Conservation (phyloP, 345 rosid species). For the Viola odorata region DNA sequence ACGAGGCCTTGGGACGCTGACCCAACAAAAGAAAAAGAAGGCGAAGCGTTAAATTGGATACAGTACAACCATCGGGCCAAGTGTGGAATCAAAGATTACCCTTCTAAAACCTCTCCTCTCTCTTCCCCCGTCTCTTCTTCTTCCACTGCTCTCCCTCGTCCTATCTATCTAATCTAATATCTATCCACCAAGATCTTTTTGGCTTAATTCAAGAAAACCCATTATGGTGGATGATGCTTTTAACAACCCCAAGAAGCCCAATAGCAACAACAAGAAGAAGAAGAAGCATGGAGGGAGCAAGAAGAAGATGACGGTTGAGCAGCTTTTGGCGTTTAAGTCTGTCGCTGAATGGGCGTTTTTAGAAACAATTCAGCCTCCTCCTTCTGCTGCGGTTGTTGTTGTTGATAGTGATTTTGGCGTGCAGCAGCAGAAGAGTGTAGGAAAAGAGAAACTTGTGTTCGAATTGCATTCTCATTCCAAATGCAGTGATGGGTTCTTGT, state of each 20-base stretch:
- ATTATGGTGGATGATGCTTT: neutral
- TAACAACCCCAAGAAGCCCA: neutral
- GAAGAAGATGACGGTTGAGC: conserved; percentile 70
- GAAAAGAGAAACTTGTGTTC: conserved; percentile 47
- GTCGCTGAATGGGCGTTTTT: conserved; percentile 67
- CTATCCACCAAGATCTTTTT: too few relatives aligned
- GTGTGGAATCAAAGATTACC: too few relatives aligned
- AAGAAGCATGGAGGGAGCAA: conserved; percentile 72
- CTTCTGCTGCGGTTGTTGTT: conserved; percentile 3
- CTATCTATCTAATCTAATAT: too few relatives aligned
- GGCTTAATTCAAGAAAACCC: neutral
- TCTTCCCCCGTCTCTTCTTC: neutral
- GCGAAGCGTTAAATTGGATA: too few relatives aligned
- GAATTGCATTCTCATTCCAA: conserved; percentile 93
- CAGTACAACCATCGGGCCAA: too few relatives aligned
- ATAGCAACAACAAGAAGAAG: conserved; percentile 43
- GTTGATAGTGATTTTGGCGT: conserved; percentile 55
- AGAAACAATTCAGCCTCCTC: conserved; percentile 23
- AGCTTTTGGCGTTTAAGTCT: conserved; percentile 52
- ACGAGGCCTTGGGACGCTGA: too few relatives aligned
- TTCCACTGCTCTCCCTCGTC: neutral
- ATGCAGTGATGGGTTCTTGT: conserved; percentile 83
- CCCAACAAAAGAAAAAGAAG: too few relatives aligned
- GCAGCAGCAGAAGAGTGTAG: conserved; percentile 30
- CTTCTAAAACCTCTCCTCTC: neutral